A percentile compares a stretch with the other conserved stretches of the same genome.
phyloP scores from a whole-genome alignment of 306 rosid species.

The Fagus crenata region DNA sequence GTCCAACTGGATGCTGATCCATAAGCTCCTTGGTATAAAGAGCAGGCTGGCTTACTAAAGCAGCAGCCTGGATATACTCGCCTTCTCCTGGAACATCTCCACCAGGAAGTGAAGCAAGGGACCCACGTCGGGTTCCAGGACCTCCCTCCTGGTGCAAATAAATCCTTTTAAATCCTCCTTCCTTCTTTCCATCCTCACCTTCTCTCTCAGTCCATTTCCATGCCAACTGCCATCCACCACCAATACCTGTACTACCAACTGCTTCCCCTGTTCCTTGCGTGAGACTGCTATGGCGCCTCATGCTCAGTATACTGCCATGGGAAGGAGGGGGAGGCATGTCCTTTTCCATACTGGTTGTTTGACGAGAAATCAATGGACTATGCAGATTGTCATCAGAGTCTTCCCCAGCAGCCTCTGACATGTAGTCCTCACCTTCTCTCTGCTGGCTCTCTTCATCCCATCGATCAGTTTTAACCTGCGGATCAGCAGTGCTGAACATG shows the following conservation, averaged over 20 bases:
- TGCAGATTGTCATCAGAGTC: conserved; percentile 83
- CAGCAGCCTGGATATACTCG: conserved; percentile 82
- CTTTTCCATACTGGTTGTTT: conserved; percentile 80
- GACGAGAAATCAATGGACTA: conserved; percentile 87
- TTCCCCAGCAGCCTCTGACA: conserved; percentile 58
- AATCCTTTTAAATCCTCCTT: conserved; percentile 79
- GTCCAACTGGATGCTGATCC: conserved; percentile 62
- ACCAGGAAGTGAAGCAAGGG: conserved; percentile 72
- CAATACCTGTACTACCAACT: conserved; percentile 74
- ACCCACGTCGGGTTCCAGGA: conserved; percentile 72
- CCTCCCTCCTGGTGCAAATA: conserved; percentile 77
- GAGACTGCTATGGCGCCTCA: conserved; percentile 78
- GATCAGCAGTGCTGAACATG: conserved; percentile 79
- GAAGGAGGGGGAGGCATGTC: conserved; percentile 67
- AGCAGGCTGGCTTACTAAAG: conserved; percentile 90
- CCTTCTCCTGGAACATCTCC: conserved; percentile 54
- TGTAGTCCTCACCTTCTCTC: conserved; percentile 63
- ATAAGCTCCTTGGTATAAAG: conserved; percentile 66
- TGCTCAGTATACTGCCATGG: conserved; percentile 67
- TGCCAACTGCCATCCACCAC: conserved; percentile 97
- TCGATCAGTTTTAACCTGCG: conserved; percentile 50
- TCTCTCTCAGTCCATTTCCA: conserved; percentile 90
- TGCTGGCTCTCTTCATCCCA: conserved; percentile 91
- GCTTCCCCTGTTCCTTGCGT: conserved; percentile 74
- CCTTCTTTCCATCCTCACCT: conserved; percentile 58